Conservation (phyloP, 768 basidiomycete species). For the Asterophora lycoperdoides region DNA sequence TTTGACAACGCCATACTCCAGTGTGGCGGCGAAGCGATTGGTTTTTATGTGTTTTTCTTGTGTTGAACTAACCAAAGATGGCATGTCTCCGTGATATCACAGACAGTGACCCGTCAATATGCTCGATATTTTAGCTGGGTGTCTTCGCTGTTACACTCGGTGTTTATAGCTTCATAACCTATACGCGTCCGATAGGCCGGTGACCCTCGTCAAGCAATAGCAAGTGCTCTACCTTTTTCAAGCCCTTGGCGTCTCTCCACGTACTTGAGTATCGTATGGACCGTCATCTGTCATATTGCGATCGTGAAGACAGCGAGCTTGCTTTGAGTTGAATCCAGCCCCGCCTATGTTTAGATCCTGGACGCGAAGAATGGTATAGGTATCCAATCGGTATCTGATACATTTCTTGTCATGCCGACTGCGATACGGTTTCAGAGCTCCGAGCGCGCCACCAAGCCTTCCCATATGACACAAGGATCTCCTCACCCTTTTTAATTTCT, state of each 20-base stretch:
- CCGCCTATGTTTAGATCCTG: neutral
- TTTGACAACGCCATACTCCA: neutral
- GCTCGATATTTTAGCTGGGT: no score
- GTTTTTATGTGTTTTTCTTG: neutral
- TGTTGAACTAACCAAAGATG: slow-evolving; percentile 4
- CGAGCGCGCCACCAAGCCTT: slow-evolving; percentile 78
- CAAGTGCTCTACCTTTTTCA: neutral
- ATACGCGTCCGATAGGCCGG: neutral
- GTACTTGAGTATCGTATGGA: slow-evolving; percentile 1
- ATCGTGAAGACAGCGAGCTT: neutral
- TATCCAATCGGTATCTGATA: neutral
- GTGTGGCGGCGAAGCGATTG: neutral
- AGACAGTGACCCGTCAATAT: slow-evolving; percentile 3
- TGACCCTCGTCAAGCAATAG: neutral
- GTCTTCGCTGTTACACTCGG: slow-evolving; percentile 4
- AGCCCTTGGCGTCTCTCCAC: neutral
- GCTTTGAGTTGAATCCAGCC: neutral
- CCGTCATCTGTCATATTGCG: neutral
- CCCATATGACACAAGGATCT: slow-evolving; percentile 86
- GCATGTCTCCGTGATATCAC: neutral
- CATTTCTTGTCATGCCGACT: neutral
- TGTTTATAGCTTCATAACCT: neutral
- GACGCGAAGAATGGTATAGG: neutral
- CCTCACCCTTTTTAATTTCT: slow-evolving; percentile 71
- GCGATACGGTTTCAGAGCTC: neutral